These are phyloP conservation scores for Davidsoniella eucalypti DNA, from an alignment of 2,329 filamentous ascomycete genomes.

Conservation along the genomic window DNA sequence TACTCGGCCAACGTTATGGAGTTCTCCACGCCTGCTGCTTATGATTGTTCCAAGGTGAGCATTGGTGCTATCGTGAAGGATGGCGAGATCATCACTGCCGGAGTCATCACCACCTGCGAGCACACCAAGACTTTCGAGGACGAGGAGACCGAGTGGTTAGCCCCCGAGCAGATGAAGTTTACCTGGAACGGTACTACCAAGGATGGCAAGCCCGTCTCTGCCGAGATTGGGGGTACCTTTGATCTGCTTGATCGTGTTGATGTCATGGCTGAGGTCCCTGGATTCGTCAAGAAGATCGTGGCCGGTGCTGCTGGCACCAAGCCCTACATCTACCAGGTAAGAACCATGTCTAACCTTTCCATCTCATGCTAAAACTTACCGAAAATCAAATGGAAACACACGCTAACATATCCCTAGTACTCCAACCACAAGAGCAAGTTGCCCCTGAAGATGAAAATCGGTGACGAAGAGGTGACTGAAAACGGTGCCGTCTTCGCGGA, in stretches of 20 bases:
- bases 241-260: constrained; percentile 62
- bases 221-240: constrained; percentile 50
- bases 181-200: constrained; percentile 63
- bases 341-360: not conserved
- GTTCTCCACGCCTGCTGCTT: constrained; percentile 84
- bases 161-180: constrained; percentile 59
- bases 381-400: not conserved
- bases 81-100: constrained; percentile 60
- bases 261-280: constrained; percentile 91
- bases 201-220: constrained; percentile 58
- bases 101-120: constrained; percentile 44
- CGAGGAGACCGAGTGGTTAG: constrained; percentile 70
- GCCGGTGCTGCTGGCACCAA: constrained; percentile 78
- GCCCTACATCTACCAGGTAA: constrained; percentile 92
- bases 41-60: constrained; percentile 68
- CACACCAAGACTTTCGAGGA: constrained; percentile 60
- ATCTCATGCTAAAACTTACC: not conserved
- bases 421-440: constrained; percentile 44
- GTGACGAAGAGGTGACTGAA: constrained; percentile 62
- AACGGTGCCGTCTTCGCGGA: constrained; percentile 69
- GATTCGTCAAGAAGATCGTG: constrained; percentile 88
- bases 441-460: constrained; percentile 68
- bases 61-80: constrained; percentile 73
- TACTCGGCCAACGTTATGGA: constrained; percentile 91
- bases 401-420: constrained; percentile 38